phyloP scores from a whole-genome alignment of 306 rosid genomes.

The Pterocarpus macrocarpus region DNA sequence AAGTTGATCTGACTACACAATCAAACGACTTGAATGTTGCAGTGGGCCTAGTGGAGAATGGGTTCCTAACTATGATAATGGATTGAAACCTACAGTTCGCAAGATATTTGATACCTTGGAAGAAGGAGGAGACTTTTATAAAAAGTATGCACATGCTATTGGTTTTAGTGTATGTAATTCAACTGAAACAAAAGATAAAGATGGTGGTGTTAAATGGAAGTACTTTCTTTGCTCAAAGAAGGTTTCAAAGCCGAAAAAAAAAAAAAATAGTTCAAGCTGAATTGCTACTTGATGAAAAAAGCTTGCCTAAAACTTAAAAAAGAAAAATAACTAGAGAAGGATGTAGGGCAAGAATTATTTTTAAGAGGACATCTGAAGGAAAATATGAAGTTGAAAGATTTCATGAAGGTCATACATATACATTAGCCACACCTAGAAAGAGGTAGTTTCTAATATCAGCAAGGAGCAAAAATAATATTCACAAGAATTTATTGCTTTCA shows the following conservation, averaged over 20 bases:
- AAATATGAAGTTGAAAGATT: neutral
- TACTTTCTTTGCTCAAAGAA: no score
- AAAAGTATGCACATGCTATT: neutral
- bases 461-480: neutral
- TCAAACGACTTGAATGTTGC: no score
- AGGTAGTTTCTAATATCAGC: neutral
- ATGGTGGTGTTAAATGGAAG: neutral
- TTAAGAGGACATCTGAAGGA: neutral
- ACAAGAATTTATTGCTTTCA: neutral
- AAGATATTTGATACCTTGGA: neutral
- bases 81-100: neutral
- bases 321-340: neutral
- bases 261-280: no score
- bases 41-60: no score
- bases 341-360: neutral
- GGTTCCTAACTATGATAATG: neutral
- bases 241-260: no score
- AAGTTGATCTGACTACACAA: no score
- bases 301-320: neutral
- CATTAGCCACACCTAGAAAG: neutral
- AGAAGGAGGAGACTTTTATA: neutral
- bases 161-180: neutral
- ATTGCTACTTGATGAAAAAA: neutral
- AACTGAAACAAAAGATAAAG: neutral
- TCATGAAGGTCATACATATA: neutral